Base-by-base conservation (phyloP, 2,329 filamentous ascomycete genomes). In the Cladophialophora exuberans region DNA sequence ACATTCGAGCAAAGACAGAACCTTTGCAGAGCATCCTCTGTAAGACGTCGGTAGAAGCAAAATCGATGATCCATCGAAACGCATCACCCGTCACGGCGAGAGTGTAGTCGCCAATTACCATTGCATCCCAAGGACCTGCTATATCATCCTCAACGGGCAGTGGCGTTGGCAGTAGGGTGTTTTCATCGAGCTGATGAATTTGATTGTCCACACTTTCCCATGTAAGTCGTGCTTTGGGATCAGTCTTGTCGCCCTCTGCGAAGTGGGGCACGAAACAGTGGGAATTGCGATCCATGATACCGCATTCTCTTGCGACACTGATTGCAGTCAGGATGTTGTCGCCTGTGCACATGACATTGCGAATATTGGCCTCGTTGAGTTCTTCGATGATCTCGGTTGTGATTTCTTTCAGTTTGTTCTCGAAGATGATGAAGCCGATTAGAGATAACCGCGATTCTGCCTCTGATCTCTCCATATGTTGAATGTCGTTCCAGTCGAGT, bases 271-370 rank as follows among this genome's bases (percentile, higher is more conserved):
- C 86, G 69, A 97, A 99, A 72, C 94, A 97, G 64, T 95, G 90
- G 0, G 90, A 87, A 23, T 84, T 85, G 59, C 81, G 84, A 65
- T 92, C 85, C 62, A 97, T 86, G 52, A 99, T 77, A 36, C 86
- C 83, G 70, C 92, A 97, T 67, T 97, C 92, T 65, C 92, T 83
- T 3, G 91, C 93, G 51, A 99, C 94, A 65, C 92, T 97, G 67
- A 99, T 92, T 18, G 94, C 94, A 7, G 94, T 99, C 51, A 97
- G 76, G 60, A 97, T 97, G 64, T 99, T 99, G 76, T 99, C 94
- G 25, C 94, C 94, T 0, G 94, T 99, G 60, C 95, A 95, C 94
- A 99, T 99, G 47, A 96, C 85, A 23, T 88, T 87, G 30, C 90
- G 84, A 62, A 99, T 96, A 52, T 88, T 88, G 6, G 95, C 93